Base-by-base conservation (phyloP, 2,329 filamentous ascomycete genomes). In the Fusarium sp. region DNA sequence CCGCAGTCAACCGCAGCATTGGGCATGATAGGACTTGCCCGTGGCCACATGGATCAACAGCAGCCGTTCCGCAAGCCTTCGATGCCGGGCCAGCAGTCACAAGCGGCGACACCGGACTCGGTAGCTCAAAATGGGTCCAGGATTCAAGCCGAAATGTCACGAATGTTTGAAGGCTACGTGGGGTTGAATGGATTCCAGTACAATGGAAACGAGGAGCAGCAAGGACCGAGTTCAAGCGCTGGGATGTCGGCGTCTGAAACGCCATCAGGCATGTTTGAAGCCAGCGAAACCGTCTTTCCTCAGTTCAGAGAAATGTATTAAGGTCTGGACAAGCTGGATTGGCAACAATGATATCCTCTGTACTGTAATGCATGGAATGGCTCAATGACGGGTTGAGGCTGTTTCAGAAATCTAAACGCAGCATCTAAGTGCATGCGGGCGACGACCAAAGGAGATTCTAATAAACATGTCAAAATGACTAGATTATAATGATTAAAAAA, bases 21-120 rank as follows among this genome's bases (percentile, higher is more conserved):
- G n/a, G 84, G 84, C 1, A 88, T 89, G 86, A 85, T 87, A 50
- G 87, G 85, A 1, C 78, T 89, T 7, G 86, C 87, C 5, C 79
- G 80, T 16, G 80, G 82, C 1, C 80, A 82, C 41, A 68, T 79
- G 60, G 75, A 78, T 43, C 58, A 63, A 15, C 75, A 73, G 6
- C 66, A 70, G 3, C 59, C 76, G 3, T 82, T 79, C 54, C 75
- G 76, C 7, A 77, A 75, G 27, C 67, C 76, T 13, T 69, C 75
- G 8, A 70, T 79, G 36, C 72, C 77, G 3, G 66, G 70, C 11
- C 60, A 74, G 31, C 75, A 71, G 31, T 72, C 74, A 16, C 73
- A 71, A 37, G 52, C 62, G 3, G 70, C 55, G 8, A 69, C 70
- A 15, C 65, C 72, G 4, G 75, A 76, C 46, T 47, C 72, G 12